Percentiles rank a stretch among this genome's conserved stretches.
These are phyloP conservation scores for Rhynchospora tenuis DNA, from an alignment of 176 grass and related monocot species.

Conservation along the genomic window DNA sequence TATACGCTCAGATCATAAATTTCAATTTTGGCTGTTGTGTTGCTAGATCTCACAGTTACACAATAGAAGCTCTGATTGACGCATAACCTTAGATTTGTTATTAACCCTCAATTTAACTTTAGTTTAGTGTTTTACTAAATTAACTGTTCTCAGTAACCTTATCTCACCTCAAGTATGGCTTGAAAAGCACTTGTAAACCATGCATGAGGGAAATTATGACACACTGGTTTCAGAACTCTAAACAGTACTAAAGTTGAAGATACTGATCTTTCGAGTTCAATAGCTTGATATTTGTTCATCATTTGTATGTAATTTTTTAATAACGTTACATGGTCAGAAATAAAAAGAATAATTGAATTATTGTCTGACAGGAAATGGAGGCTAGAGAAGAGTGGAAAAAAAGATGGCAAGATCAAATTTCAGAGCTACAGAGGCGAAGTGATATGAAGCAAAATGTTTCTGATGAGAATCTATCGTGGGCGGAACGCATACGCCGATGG, in stretches of 20 bases:
- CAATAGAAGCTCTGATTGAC: background rate
- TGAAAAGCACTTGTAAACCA: no score
- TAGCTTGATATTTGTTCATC: background rate
- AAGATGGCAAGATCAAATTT: constrained; percentile 25
- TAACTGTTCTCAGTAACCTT: no score
- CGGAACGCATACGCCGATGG: background rate
- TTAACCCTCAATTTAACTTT: background rate
- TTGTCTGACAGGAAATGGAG: constrained; percentile 15
- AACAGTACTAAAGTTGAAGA: background rate
- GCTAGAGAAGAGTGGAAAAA: constrained; percentile 11
- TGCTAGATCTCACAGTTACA: no score
- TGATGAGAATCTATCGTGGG: constrained; percentile 27
- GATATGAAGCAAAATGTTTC: background rate
- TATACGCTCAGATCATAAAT: no score
- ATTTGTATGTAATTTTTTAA: background rate
- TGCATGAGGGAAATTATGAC: no score
- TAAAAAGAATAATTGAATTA: background rate
- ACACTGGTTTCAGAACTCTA: background rate
- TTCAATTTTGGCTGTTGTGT: no score
- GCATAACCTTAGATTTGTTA: background rate
- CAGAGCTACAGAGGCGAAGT: constrained; percentile 14
- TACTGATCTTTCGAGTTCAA: background rate
- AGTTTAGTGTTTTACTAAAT: background rate
- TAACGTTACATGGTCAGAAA: background rate
- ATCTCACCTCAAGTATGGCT: no score